A percentile compares a stretch with the other conserved stretches of the same genome.
phyloP scores from a whole-genome alignment of 805 yeast genomes.

The Cyberlindnera suaveolens region DNA sequence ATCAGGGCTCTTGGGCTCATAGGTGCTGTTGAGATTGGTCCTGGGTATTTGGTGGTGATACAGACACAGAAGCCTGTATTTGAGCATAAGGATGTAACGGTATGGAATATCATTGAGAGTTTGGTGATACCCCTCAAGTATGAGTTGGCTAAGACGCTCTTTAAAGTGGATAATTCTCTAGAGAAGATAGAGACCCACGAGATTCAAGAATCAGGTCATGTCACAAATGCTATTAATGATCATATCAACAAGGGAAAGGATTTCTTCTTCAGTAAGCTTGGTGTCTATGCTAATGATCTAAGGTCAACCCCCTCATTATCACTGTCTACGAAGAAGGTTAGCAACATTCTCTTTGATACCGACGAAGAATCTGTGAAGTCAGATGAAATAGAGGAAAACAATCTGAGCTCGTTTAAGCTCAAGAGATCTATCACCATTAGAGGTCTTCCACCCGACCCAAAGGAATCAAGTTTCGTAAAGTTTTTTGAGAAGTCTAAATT shows the following conservation, averaged over 20 bases:
- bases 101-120: conserved; percentile 15
- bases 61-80: conserved; percentile 13
- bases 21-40: conserved; percentile 20
- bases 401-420: conserved; percentile 14
- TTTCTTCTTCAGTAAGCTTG: conserved; percentile 21
- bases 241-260: conserved; percentile 15
- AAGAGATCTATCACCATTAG: conserved; percentile 19
- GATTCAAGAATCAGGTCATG: neutral
- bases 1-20: conserved; percentile 12
- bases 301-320: conserved; percentile 21
- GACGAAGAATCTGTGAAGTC: neutral
- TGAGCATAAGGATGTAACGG: conserved; percentile 7
- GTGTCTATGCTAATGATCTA: conserved; percentile 22
- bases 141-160: conserved; percentile 13
- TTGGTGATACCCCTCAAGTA: conserved; percentile 20
- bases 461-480: conserved; percentile 3
- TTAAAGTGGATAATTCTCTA: conserved; percentile 3
- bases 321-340: conserved; percentile 11
- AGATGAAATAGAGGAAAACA: conserved; percentile 3
- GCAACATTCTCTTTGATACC: conserved; percentile 7
- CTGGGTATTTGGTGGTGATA: conserved; percentile 20
- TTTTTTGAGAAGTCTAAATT: conserved; percentile 11
- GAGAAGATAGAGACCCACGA: neutral
- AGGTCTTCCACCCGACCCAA: conserved; percentile 3
- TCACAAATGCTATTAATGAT: neutral